Evolutionary conservation across 2,329 filamentous ascomycete species (phyloP).

Genomic region (Fusarium subtropicale): DNA sequence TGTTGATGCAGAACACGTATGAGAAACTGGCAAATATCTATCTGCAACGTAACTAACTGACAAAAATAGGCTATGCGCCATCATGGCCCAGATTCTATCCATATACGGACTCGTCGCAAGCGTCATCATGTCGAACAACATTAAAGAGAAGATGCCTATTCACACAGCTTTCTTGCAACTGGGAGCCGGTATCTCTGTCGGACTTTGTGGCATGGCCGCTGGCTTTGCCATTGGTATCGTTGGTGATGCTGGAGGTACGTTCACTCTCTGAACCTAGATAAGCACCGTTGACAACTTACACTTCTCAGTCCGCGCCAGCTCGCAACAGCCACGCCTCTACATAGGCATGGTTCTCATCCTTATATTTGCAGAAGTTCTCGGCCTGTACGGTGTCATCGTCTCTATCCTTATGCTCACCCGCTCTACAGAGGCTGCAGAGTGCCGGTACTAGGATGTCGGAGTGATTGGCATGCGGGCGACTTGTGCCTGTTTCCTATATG

Average conservation of each 20-base stretch:
- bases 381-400: constrained; percentile 61
- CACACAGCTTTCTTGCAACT: constrained; percentile 58
- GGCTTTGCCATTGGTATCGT: constrained; percentile 61
- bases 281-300: constrained; percentile 3
- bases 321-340: constrained; percentile 61
- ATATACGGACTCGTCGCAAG: constrained; percentile 60
- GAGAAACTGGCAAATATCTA: background rate
- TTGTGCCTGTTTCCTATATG: background rate
- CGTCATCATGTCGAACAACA: constrained; percentile 58
- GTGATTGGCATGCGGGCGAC: too few relatives aligned
- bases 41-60: constrained; percentile 13
- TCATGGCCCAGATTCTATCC: constrained; percentile 62
- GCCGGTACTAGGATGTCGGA: constrained; percentile 48
- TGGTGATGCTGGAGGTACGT: constrained; percentile 57
- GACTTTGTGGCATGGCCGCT: constrained; percentile 59
- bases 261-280: background rate
- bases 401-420: constrained; percentile 62
- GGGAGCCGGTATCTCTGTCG: constrained; percentile 58
- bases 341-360: constrained; percentile 62
- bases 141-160: constrained; percentile 57
- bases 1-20: constrained; percentile 58
- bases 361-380: constrained; percentile 61
- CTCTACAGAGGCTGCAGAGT: constrained; percentile 54
- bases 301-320: constrained; percentile 56
- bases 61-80: constrained; percentile 53